Evolutionary conservation across 768 basidiomycete genomes (phyloP), one percentile per base, ranked within the genome.

Genomic region (Mycena galopus): DNA sequence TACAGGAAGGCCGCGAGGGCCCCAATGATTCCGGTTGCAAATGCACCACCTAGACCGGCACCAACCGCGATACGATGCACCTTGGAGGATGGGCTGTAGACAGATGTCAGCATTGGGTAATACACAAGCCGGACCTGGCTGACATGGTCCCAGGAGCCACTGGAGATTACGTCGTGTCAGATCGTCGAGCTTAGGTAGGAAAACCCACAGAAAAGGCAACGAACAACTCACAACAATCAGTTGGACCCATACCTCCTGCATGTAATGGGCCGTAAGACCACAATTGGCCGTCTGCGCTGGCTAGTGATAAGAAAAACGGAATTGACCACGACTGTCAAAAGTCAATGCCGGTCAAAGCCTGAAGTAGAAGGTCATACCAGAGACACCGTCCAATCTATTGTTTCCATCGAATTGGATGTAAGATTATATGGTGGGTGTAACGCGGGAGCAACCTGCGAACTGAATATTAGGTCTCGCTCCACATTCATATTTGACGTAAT

Each of bases 221-320:
- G 21, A 76, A 6, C 0, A 47, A 58, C 73, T 51, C 37, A 72
- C 70, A 78, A 69, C 89, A 89, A 21, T 76, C 78, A 21, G 79
- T 84, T 1, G 82, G 75, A 6, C 82, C 82, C 33, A 77, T 78
- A 0, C 84, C 86, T 27, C 50, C 50, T 5, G 85, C 84, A 50
- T 85, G 86, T 68, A 89, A 73, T 0, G 88, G 89, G 2, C 89
- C 88, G 67, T 85, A 86, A 2, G 85, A 78, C 88, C 89, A 90
- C 30, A 79, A 72, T 21, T 81, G 76, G 6, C 88, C 88, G 51
- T 86, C 83, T 0, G 87, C 80, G 70, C 88, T 89, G 14, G 77
- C 76, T 8, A 90, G 75, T 1, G 85, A 84, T 3, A 89, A 76
- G 76, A 87, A 90, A 76, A 89, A 90, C 1, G 86, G 86, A 57